Percentiles rank a stretch among this genome's conserved stretches.
phyloP scores from a whole-genome alignment of 768 basidiomycete genomes.

The Rhodotorula taiwanensis region DNA sequence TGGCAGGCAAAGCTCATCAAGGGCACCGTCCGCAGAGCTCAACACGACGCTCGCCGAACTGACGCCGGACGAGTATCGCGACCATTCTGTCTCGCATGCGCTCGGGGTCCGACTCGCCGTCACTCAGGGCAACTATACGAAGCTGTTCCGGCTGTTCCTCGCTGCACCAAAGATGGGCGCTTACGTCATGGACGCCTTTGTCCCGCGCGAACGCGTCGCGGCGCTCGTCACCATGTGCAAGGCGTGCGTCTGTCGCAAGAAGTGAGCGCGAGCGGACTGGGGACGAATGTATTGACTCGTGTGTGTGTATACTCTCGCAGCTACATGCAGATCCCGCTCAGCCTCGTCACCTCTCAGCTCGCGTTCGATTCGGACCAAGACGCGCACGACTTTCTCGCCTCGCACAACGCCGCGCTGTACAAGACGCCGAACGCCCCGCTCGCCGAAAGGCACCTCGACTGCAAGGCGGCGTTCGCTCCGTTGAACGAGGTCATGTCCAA shows the following conservation, averaged over 20 bases:
- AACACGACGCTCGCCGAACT: conserved; percentile 96
- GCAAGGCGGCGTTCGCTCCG: conserved; percentile 42
- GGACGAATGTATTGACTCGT: no score
- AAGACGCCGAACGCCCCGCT: conserved; percentile 24
- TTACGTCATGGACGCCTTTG: conserved; percentile 99
- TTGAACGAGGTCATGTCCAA: conserved; percentile 63
- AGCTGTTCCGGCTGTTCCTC: conserved; percentile 72
- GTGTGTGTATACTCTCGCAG: no score
- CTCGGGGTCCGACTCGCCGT: conserved; percentile 79
- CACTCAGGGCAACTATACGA: conserved; percentile 88
- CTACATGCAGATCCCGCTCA: conserved; percentile 69
- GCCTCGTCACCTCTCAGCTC: conserved; percentile 71
- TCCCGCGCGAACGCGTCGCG: conserved; percentile 77
- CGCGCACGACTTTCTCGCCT: conserved; percentile 61
- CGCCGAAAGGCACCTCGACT: conserved; percentile 42
- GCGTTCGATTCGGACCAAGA: conserved; percentile 66
- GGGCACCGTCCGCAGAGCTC: conserved; percentile 57
- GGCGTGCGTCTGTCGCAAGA: conserved; percentile 66
- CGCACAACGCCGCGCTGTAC: conserved; percentile 61
- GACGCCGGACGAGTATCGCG: conserved; percentile 79
- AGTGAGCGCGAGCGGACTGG: no score
- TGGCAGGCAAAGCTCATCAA: not conserved
- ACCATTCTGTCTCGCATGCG: conserved; percentile 76
- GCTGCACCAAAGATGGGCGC: conserved; percentile 92
- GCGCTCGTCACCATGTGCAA: conserved; percentile 85